phyloP scores from a whole-genome alignment of 1,284 basidiomycete genomes.

The Abortiporus biennis region DNA sequence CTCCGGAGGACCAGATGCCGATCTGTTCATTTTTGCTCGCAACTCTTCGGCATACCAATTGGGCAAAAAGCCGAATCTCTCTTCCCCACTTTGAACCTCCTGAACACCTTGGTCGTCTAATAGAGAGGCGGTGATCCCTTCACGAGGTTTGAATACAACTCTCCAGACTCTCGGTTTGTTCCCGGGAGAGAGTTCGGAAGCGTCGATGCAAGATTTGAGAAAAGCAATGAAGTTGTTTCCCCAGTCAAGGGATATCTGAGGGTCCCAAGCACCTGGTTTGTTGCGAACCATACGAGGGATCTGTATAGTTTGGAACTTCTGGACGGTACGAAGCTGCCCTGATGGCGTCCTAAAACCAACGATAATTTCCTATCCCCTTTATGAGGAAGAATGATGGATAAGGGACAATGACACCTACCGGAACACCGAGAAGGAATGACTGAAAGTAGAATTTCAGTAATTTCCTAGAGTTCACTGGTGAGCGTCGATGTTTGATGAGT shows the following conservation, averaged over 20 bases:
- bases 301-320: slow-evolving; percentile 67
- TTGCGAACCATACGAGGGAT: slow-evolving; percentile 72
- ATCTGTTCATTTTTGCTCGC: no score
- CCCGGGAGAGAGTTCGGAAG: slow-evolving; percentile 19
- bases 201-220: slow-evolving; percentile 34
- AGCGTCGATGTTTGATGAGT: background rate
- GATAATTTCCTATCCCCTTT: slow-evolving; percentile 60
- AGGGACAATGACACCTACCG: slow-evolving; percentile 43
- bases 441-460: slow-evolving; percentile 95
- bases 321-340: slow-evolving; percentile 58
- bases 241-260: slow-evolving; percentile 70
- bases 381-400: background rate
- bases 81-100: slow-evolving; percentile 60
- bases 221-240: slow-evolving; percentile 59
- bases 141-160: slow-evolving; percentile 50
- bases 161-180: slow-evolving; percentile 51
- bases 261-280: slow-evolving; percentile 75
- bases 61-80: slow-evolving; percentile 70
- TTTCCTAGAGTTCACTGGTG: slow-evolving; percentile 44
- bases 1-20: no score
- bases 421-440: slow-evolving; percentile 88
- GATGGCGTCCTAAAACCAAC: slow-evolving; percentile 87
- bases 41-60: slow-evolving; percentile 61
- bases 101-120: slow-evolving; percentile 41
- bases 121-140: slow-evolving; percentile 39